Percentiles rank a stretch among this genome's conserved stretches.
Evolutionary conservation across 192 early-diverging fungal genomes (phyloP).

Genomic region (Entomortierella lignicola): DNA sequence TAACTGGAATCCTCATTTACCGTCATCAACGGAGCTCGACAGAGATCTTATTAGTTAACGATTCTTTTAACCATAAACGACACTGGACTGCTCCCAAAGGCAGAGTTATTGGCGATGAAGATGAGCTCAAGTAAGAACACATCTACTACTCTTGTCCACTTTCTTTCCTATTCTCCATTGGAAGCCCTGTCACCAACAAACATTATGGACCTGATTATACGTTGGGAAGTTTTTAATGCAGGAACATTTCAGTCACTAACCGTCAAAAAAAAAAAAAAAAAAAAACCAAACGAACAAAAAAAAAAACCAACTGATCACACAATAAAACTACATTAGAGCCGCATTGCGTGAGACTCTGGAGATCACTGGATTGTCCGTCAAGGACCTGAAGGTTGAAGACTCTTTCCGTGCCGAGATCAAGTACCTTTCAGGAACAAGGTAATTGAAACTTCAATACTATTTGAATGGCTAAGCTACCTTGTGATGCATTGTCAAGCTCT

Average conservation of each 20-base stretch:
- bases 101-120: constrained; percentile 79
- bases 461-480: no score
- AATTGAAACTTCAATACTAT: no score
- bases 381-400: constrained; percentile 77
- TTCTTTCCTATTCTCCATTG: background rate
- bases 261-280: no score
- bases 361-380: constrained; percentile 75
- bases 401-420: constrained; percentile 81
- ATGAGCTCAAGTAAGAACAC: constrained; percentile 80
- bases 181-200: no score
- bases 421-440: constrained; percentile 82
- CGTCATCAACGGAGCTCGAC: constrained; percentile 71
- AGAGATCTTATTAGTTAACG: constrained; percentile 88
- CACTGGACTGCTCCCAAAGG: constrained; percentile 91
- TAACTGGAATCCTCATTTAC: constrained; percentile 79
- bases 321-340: constrained; percentile 62
- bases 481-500: background rate
- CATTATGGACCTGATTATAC: no score
- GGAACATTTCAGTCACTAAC: no score
- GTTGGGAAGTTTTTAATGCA: no score
- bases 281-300: no score
- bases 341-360: constrained; percentile 81
- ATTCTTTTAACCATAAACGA: constrained; percentile 81
- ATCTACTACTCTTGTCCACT: background rate
- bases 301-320: constrained; percentile 12